Conservation (phyloP, 78 protist species). For the Tieghemostelium lacteum region DNA sequence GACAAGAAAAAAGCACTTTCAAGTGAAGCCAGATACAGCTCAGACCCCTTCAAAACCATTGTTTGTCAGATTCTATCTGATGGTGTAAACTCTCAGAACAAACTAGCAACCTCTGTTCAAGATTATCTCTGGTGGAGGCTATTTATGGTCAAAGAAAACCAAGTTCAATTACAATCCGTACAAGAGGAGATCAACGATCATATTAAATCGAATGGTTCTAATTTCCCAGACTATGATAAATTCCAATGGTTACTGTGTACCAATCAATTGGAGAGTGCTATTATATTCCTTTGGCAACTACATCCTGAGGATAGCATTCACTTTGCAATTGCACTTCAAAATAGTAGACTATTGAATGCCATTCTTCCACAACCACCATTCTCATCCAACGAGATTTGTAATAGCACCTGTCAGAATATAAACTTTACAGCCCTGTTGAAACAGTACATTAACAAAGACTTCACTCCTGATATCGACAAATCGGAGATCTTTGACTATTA, state of each 20-base stretch:
- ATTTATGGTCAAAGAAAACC: not conserved
- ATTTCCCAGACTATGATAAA: conserved; percentile 16
- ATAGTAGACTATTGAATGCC: conserved; percentile 6
- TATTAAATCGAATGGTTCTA: not conserved
- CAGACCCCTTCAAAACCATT: conserved; percentile 1
- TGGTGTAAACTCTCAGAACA: too few species aligned
- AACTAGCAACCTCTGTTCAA: conserved; percentile 52
- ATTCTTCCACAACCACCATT: not conserved
- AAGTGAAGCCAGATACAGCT: too few species aligned
- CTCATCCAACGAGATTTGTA: conserved; percentile 4
- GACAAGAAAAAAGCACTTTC: too few species aligned
- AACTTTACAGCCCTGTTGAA: conserved; percentile 40
- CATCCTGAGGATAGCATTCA: conserved; percentile 47
- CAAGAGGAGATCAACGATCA: conserved; percentile 27
- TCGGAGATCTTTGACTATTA: conserved; percentile 41
- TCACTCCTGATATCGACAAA: conserved; percentile 48
- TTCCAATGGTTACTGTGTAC: conserved; percentile 35
- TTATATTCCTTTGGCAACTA: conserved; percentile 3
- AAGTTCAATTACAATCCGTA: not conserved
- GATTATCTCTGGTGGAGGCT: conserved; percentile 72
- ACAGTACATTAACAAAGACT: conserved; percentile 25
- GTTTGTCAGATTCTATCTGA: too few species aligned
- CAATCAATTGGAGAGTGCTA: conserved; percentile 50
- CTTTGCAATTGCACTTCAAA: conserved; percentile 39
- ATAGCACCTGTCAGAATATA: not conserved